Base-by-base conservation (phyloP, 352 stramenopile genomes). In the Phytophthora palmivora region DNA sequence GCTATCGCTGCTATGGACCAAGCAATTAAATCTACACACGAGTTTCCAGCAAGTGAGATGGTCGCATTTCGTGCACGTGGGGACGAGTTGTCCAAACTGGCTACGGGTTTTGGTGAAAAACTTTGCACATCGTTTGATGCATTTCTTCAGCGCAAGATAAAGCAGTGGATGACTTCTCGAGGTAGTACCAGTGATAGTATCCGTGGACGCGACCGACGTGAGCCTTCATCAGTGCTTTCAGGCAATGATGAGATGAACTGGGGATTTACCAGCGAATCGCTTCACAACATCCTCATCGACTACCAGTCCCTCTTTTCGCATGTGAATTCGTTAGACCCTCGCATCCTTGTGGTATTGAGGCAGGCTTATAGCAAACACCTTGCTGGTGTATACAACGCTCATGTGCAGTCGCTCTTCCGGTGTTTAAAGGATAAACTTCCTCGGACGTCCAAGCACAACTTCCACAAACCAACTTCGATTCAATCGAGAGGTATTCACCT, bases 11-110 rank as follows among this genome's bases (percentile, higher is more conserved):
- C 67, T 18, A 46, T 92, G 6, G 77, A 86, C 46, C 36, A 74
- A 10, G 84, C 82, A 2, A 83, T 90, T 45, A 82, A 84, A 45
- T 83, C 84, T 0, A 89, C 82, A 4, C 62, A 65, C 8, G 47
- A 64, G 6, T 91, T 79, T 42, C 84, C 84, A 26, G 82, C 84
- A 8, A 82, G 65, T 48, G 78, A 93, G 22, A 91, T 93, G 84
- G 26, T 46, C 1, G 84, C 82, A 2, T 84, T 93, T 51, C 74
- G 74, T 22, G 38, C 64, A 1, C 80, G 80, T 10, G 75, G 79
- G 15, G 82, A 89, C 0, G 84, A 91, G 37, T 56, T 93, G 8
- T 50, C 47, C 6, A 76, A 72, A 59, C 24, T 93, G 12, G 68
- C 70, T 2, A 63, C 56, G 5, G 44, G n/a, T 4, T 84, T 88